Base-by-base conservation (phyloP, 257 asterid genomes). In the Lantana camara region DNA sequence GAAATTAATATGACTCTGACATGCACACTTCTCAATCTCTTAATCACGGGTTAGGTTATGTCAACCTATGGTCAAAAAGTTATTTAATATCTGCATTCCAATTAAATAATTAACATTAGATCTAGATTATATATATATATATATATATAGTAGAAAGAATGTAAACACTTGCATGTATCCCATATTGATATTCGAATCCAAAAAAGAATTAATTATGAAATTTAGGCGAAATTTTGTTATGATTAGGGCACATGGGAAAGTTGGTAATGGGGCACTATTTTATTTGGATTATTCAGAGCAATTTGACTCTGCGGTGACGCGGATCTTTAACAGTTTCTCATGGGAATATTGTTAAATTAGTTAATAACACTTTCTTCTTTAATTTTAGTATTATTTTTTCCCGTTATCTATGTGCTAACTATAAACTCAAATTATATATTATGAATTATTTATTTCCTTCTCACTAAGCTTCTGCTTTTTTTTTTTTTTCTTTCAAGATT, bases 211-310 rank as follows among this genome's bases (percentile, higher is more conserved):
- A 30, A 30, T 30, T 30, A 30, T 30, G 7, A 30, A 30, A 30
- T 30, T 7, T 30, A 44, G 57, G 51, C 30, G 23, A 52, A 10
- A 27, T 44, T n/a, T n/a, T n/a, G n/a, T 46, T 44, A 70, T 60
- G 60, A 61, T 70, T 66, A 66, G 67, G 48, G 71, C 74, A 75
- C 71, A 67, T 75, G 77, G 71, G 15, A 22, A 68, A 48, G 70
- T 57, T 67, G 41, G 37, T 55, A 15, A 20, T 72, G 56, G 29
- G 4, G 41, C 30, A 40, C n/a, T 57, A 65, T 52, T 35, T 35
- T 58, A 52, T 37, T 30, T 40, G 38, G 17, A 27, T 27, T 20
- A 40, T 30, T 66, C 68, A 60, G 74, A 66, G 74, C 47, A 72
- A 44, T 72, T 63, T 72, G 75, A 76, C 67, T 55, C 21, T 56